These are phyloP conservation scores for Soucietia sequanensis DNA, from an alignment of 805 yeast genomes.

Conservation along the genomic window DNA sequence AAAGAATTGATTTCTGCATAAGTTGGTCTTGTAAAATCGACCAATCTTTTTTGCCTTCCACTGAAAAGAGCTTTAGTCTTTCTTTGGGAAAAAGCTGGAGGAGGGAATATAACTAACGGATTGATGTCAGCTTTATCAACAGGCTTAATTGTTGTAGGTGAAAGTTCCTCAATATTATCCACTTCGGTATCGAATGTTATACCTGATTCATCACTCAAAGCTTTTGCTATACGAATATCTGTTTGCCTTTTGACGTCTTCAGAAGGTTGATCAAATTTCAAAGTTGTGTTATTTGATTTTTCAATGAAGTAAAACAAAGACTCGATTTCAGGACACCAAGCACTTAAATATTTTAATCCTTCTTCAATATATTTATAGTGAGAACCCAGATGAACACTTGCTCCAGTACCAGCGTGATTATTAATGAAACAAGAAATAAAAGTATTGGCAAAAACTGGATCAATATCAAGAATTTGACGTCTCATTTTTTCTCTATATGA, in stretches of 20 bases:
- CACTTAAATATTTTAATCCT: slow-evolving; percentile 28
- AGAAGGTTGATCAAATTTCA: slow-evolving; percentile 7
- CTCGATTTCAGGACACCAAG: slow-evolving; percentile 36
- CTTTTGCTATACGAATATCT: slow-evolving; percentile 12
- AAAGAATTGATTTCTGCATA: slow-evolving; percentile 15
- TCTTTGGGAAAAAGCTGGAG: slow-evolving; percentile 21
- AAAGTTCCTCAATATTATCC: no score
- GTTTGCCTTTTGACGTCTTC: slow-evolving; percentile 11
- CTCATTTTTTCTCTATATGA: slow-evolving; percentile 15
- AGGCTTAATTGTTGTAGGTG: slow-evolving; percentile 1
- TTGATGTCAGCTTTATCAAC: slow-evolving; percentile 14
- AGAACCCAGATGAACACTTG: slow-evolving; percentile 17
- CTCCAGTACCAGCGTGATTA: slow-evolving; percentile 25
- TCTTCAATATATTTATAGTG: slow-evolving; percentile 29
- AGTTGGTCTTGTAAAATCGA: slow-evolving; percentile 29
- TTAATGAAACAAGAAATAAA: slow-evolving; percentile 31
- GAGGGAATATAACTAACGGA: slow-evolving; percentile 32
- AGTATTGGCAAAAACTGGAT: slow-evolving; percentile 28
- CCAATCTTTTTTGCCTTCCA: slow-evolving; percentile 24
- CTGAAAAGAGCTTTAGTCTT: slow-evolving; percentile 24
- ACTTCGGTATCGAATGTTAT: no score
- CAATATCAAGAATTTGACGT: slow-evolving; percentile 26
- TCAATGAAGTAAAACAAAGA: slow-evolving; percentile 12
- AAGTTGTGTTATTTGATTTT: slow-evolving; percentile 4
- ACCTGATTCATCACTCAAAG: slow-evolving; percentile 5